Evolutionary conservation across 805 yeast genomes (phyloP).

Genomic region (Candida insectorum): DNA sequence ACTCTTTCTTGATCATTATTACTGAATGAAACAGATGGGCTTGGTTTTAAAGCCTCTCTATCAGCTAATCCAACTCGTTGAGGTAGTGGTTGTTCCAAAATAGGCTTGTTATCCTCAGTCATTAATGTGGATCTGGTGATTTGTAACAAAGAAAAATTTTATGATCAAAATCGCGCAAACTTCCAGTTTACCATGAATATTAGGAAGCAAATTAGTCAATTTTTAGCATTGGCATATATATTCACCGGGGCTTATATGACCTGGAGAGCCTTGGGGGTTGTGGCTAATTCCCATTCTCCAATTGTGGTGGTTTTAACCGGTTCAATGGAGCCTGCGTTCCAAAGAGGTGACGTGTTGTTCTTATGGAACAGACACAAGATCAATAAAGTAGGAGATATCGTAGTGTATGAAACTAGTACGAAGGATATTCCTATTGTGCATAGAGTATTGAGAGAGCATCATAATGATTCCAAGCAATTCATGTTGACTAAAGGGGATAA

Average conservation of each 20-base stretch:
- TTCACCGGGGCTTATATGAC: slow-evolving; percentile 86
- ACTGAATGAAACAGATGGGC: slow-evolving; percentile 22
- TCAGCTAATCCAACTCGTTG: neutral
- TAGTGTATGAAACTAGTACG: slow-evolving; percentile 80
- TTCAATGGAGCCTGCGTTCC: slow-evolving; percentile 99
- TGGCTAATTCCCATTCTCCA: slow-evolving; percentile 85
- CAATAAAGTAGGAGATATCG: slow-evolving; percentile 84
- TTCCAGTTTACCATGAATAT: slow-evolving; percentile 43
- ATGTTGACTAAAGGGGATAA: slow-evolving; percentile 95
- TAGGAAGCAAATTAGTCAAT: slow-evolving; percentile 59
- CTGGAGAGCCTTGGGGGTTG: slow-evolving; percentile 79
- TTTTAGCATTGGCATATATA: slow-evolving; percentile 71
- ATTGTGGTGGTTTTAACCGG: slow-evolving; percentile 96
- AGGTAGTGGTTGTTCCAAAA: slow-evolving; percentile 7
- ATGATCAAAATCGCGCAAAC: too few relatives aligned
- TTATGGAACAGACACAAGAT: slow-evolving; percentile 78
- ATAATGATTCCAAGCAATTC: slow-evolving; percentile 51
- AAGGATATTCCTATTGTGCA: slow-evolving; percentile 95
- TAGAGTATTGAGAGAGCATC: slow-evolving; percentile 86
- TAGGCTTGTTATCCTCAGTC: slow-evolving; percentile 1
- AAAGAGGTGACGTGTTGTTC: slow-evolving; percentile 91
- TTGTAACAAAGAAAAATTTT: too few relatives aligned
- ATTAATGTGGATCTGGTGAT: too few relatives aligned
- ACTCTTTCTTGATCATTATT: slow-evolving; percentile 36
- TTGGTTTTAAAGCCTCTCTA: slow-evolving; percentile 7